Percentiles rank a stretch among this genome's conserved stretches.
Evolutionary conservation across 352 stramenopile genomes (phyloP).

Genomic region (Pythium oligandrum): DNA sequence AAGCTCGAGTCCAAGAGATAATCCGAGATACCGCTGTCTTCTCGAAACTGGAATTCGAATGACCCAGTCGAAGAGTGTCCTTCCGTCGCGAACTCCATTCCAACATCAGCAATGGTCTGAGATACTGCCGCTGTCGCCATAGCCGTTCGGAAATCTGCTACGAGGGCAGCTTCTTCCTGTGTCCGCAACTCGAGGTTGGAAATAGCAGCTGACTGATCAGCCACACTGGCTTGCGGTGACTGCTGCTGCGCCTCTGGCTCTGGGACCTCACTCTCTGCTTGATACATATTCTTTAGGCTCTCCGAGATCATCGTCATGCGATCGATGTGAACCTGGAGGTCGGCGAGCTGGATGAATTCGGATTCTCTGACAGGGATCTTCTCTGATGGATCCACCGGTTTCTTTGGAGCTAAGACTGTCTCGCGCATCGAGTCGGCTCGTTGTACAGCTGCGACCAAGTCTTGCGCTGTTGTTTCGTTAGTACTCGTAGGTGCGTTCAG

Average conservation of each 20-base stretch:
- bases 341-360: constrained; percentile 42
- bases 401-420: constrained; percentile 17
- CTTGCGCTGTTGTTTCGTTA: too few species aligned
- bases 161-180: constrained; percentile 16
- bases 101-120: too few species aligned
- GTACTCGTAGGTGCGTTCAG: too few species aligned
- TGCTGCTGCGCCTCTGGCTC: constrained; percentile 34
- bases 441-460: not conserved
- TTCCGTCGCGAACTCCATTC: too few species aligned
- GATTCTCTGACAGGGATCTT: constrained; percentile 3
- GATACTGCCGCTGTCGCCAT: not conserved
- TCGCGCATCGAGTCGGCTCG: constrained; percentile 12
- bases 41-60: constrained; percentile 9
- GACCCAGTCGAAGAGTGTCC: too few species aligned
- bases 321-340: constrained; percentile 68
- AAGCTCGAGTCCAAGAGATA: constrained; percentile 68
- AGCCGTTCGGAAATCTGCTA: constrained; percentile 12
- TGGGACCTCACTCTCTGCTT: constrained; percentile 30
- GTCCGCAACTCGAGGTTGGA: constrained; percentile 17
- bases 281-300: constrained; percentile 36
- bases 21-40: constrained; percentile 61
- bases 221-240: constrained; percentile 20
- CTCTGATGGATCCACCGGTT: constrained; percentile 18
- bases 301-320: constrained; percentile 73
- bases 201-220: constrained; percentile 11